Percentiles rank a stretch among this genome's conserved stretches.
Conservation (phyloP, 371 early-diverging fungal species). For the Capillidium rhysosporum region DNA sequence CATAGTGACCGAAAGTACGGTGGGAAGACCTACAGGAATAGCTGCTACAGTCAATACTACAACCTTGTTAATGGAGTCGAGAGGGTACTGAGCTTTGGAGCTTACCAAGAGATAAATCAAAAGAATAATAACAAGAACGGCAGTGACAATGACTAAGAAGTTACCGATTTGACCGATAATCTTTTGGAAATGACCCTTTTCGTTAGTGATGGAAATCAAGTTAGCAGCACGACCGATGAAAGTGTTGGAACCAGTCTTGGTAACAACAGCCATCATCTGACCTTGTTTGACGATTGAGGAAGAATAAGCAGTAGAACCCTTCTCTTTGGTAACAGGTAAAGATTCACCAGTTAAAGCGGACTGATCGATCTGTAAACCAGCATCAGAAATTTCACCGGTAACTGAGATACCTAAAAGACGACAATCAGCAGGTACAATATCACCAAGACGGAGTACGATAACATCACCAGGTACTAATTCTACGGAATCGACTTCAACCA, state of each 20-base stretch:
- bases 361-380: conserved; percentile 75
- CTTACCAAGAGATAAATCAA: conserved; percentile 46
- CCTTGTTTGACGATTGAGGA: conserved; percentile 72
- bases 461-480: conserved; percentile 77
- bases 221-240: conserved; percentile 80
- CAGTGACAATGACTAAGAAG: conserved; percentile 66
- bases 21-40: conserved; percentile 89
- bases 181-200: conserved; percentile 76
- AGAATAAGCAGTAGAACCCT: conserved; percentile 61
- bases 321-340: conserved; percentile 60
- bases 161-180: conserved; percentile 81
- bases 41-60: conserved; percentile 89
- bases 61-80: conserved; percentile 51
- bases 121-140: conserved; percentile 61
- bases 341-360: conserved; percentile 91
- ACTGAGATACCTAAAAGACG: conserved; percentile 67
- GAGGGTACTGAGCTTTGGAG: conserved; percentile 8
- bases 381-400: conserved; percentile 55
- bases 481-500: conserved; percentile 59
- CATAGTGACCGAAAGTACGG: conserved; percentile 94
- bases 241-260: conserved; percentile 63
- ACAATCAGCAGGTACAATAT: conserved; percentile 86
- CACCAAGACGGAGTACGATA: conserved; percentile 74
- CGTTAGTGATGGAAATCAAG: conserved; percentile 63
- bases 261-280: conserved; percentile 64